Conservation (phyloP, 2,329 filamentous ascomycete species). For the Chaetomiaceae sp. region DNA sequence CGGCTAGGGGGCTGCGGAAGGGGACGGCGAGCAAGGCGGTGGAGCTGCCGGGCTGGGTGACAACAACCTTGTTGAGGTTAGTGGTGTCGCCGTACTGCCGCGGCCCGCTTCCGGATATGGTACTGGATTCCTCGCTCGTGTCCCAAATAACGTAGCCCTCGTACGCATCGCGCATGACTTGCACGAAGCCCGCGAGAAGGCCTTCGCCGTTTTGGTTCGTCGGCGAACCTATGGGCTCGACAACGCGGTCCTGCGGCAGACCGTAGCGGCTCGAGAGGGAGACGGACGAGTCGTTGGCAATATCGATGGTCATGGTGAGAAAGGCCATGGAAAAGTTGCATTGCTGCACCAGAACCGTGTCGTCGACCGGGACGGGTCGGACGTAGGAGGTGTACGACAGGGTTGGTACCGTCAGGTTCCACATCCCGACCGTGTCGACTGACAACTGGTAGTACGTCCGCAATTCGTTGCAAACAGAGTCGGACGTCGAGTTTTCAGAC, state of each 20-base stretch:
- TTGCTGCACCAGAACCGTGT: not conserved
- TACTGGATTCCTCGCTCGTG: not conserved
- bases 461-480: not conserved
- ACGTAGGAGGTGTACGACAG: not conserved
- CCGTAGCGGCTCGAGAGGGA: not conserved
- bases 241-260: not conserved
- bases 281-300: not conserved
- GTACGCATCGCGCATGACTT: not conserved
- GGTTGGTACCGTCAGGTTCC: not conserved
- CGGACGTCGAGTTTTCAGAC: not conserved
- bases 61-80: not conserved
- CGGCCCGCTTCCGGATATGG: not conserved
- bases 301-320: not conserved
- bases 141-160: not conserved
- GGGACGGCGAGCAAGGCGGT: not conserved
- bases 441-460: not conserved
- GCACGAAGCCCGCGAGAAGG: not conserved
- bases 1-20: not conserved
- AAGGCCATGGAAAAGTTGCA: not conserved
- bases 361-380: not conserved
- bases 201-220: not conserved
- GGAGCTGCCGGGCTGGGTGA: not conserved
- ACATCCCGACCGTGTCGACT: not conserved
- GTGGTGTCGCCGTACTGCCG: not conserved
- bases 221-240: not conserved